Conservation (phyloP, 169 alveolate genomes). For the Plasmodium blacklocki region DNA sequence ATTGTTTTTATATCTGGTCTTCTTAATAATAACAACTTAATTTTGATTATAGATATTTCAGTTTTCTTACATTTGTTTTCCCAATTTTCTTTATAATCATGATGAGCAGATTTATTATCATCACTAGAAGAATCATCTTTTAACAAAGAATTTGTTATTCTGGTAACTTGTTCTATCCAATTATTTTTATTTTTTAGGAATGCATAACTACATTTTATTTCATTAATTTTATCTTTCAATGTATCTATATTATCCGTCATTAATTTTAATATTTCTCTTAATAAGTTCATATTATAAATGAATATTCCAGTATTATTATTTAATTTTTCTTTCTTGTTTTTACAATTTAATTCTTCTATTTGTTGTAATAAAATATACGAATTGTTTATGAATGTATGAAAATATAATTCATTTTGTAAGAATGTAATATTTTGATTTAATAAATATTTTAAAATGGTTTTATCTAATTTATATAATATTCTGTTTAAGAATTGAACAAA, state of each 20-base stretch:
- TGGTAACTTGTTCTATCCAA: slow-evolving; percentile 61
- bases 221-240: slow-evolving; percentile 45
- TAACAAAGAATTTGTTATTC: slow-evolving; percentile 32
- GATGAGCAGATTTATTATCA: neutral
- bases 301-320: too few relatives aligned
- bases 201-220: slow-evolving; percentile 37
- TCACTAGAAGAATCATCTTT: slow-evolving; percentile 48
- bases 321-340: neutral
- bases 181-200: slow-evolving; percentile 32
- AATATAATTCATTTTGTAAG: slow-evolving; percentile 48
- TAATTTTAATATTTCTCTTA: slow-evolving; percentile 40
- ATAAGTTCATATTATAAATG: slow-evolving; percentile 23
- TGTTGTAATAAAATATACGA: slow-evolving; percentile 22
- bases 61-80: slow-evolving; percentile 11
- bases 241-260: slow-evolving; percentile 53
- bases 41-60: slow-evolving; percentile 28
- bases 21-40: slow-evolving; percentile 29
- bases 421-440: slow-evolving; percentile 36
- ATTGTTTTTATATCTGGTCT: slow-evolving; percentile 45
- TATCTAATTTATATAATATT: slow-evolving; percentile 49
- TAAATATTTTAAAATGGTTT: slow-evolving; percentile 27
- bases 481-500: slow-evolving; percentile 18
- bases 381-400: slow-evolving; percentile 35
- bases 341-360: slow-evolving; percentile 8
- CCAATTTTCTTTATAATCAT: neutral